phyloP scores from a whole-genome alignment of 139 green algal species.

The Closterium sp. region DNA sequence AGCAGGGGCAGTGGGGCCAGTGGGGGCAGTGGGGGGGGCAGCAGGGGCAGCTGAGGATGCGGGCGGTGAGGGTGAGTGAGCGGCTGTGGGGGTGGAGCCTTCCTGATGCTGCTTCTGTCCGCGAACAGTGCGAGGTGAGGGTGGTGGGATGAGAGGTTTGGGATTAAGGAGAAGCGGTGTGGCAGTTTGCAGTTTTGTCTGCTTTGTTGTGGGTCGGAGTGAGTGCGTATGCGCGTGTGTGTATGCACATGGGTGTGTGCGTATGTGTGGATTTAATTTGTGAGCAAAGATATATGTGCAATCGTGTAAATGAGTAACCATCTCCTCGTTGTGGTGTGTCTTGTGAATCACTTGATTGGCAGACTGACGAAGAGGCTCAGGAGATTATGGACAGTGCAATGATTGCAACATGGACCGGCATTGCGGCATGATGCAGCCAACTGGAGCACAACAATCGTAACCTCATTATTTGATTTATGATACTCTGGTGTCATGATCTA shows the following conservation, averaged over 20 bases:
- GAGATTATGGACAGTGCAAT: neutral
- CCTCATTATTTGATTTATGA: no score
- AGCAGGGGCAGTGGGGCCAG: neutral
- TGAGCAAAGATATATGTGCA: neutral
- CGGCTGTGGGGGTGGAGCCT: slow-evolving; percentile 18
- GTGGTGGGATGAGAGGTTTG: neutral
- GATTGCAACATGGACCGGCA: neutral
- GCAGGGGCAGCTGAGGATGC: neutral
- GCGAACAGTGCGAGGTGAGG: neutral
- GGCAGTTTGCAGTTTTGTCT: neutral
- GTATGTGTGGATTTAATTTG: neutral
- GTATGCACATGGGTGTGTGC: no score
- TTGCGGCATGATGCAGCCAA: neutral
- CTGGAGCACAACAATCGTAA: neutral
- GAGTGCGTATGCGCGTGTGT: neutral
- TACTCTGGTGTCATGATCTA: no score
- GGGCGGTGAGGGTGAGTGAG: neutral
- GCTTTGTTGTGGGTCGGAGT: neutral
- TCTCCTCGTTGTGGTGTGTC: neutral
- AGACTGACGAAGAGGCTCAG: neutral
- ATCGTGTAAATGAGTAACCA: neutral
- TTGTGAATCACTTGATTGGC: neutral
- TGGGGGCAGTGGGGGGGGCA: neutral
- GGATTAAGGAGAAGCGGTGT: neutral
- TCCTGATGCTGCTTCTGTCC: neutral